Conservation (phyloP, 179 eudicot genomes). For the Carnegiea gigantea region DNA sequence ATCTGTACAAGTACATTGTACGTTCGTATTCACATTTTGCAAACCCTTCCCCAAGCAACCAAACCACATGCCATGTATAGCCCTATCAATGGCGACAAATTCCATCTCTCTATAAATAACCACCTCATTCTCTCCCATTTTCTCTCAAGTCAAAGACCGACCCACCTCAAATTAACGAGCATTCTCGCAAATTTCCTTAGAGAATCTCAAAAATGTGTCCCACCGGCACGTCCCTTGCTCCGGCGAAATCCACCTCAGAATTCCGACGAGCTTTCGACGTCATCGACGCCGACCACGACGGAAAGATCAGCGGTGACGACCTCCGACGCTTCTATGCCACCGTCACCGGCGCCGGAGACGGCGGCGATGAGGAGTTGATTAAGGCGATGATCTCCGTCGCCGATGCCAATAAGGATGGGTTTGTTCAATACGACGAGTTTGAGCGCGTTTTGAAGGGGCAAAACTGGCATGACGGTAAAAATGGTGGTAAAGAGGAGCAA, state of each 20-base stretch:
- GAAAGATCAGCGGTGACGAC: constrained; percentile 69
- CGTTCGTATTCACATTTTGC: neutral
- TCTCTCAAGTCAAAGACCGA: neutral
- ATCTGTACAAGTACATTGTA: neutral
- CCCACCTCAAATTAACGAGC: neutral
- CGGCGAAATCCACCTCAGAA: constrained; percentile 25
- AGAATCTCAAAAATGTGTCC: constrained; percentile 57
- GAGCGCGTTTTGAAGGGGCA: constrained; percentile 45
- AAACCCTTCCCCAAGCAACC: neutral
- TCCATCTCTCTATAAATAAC: neutral
- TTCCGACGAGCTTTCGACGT: constrained; percentile 61
- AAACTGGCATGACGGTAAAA: neutral
- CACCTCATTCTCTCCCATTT: neutral
- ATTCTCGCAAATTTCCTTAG: neutral
- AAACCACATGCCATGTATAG: neutral
- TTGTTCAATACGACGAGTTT: constrained; percentile 72
- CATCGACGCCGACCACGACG: constrained; percentile 75
- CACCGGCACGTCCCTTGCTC: constrained; percentile 40
- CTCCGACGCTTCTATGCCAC: constrained; percentile 50
- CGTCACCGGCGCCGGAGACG: neutral
- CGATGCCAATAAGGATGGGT: constrained; percentile 65
- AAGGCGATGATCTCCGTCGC: constrained; percentile 73
- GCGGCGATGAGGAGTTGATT: constrained; percentile 46
- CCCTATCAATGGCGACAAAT: neutral
- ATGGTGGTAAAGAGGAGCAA: neutral